Percentiles rank a stretch among this genome's conserved stretches.
Conservation (phyloP, 768 basidiomycete genomes). For the Hebeloma cylindrosporum region DNA sequence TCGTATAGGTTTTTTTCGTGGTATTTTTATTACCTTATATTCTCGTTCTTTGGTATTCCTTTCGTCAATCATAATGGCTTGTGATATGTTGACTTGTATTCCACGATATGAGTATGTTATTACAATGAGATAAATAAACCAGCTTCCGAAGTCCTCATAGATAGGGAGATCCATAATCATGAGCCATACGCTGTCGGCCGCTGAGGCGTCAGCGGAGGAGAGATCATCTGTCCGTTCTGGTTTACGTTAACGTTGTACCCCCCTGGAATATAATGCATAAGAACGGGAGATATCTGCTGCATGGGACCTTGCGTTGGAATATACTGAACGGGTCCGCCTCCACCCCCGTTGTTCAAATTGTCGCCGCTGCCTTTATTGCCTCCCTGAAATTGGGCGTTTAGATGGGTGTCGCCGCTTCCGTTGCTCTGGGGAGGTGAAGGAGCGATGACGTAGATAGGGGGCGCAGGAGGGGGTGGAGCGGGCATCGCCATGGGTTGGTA, state of each 20-base stretch:
- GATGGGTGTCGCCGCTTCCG: constrained; percentile 1
- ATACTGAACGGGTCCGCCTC: constrained; percentile 3
- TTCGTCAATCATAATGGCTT: too few relatives aligned
- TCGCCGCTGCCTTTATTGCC: not conserved
- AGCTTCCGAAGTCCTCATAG: too few relatives aligned
- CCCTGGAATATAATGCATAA: constrained; percentile 22
- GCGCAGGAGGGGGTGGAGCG: constrained; percentile 7
- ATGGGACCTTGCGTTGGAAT: constrained; percentile 5
- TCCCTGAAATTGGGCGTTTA: not conserved
- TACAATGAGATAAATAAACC: too few relatives aligned
- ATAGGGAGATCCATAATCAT: constrained; percentile 4
- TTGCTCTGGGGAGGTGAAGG: constrained; percentile 26
- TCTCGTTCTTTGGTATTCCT: too few relatives aligned
- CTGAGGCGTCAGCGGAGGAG: constrained; percentile 26
- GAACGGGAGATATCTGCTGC: constrained; percentile 17
- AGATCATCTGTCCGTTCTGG: constrained; percentile 17
- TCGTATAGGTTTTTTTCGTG: too few relatives aligned
- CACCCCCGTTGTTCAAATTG: not conserved
- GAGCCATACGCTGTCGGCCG: constrained; percentile 5
- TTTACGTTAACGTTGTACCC: constrained; percentile 8
- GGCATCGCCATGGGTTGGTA: constrained; percentile 26
- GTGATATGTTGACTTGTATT: too few relatives aligned
- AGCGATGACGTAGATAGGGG: constrained; percentile 20
- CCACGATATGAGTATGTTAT: too few relatives aligned
- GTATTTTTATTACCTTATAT: too few relatives aligned